A percentile compares a stretch with the other conserved stretches of the same genome.
Evolutionary conservation across 2,329 filamentous ascomycete species (phyloP).

Genomic region (Paraphaeosphaeria minitans): DNA sequence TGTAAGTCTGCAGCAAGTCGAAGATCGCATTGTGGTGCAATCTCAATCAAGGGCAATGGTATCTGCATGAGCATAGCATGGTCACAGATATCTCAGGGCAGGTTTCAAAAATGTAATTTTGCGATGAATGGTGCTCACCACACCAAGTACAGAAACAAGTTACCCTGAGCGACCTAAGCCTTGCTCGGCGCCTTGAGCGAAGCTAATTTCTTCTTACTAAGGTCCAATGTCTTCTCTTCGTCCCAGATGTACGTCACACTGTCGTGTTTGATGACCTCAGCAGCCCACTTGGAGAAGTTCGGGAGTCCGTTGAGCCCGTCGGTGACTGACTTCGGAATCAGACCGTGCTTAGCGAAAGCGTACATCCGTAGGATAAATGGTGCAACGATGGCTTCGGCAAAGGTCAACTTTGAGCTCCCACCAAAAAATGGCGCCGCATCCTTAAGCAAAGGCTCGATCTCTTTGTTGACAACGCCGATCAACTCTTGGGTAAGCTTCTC

Average conservation of each 20-base stretch:
- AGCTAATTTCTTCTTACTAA: slow-evolving; percentile 29
- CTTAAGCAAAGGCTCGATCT: slow-evolving; percentile 72
- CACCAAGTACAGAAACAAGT: not conserved
- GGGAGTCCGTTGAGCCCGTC: slow-evolving; percentile 62
- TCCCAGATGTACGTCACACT: slow-evolving; percentile 62
- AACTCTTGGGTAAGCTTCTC: slow-evolving; percentile 58
- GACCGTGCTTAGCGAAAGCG: slow-evolving; percentile 57
- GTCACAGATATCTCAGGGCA: not conserved
- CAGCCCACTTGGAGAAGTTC: slow-evolving; percentile 70
- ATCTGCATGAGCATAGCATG: slow-evolving; percentile 7
- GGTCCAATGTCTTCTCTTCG: slow-evolving; percentile 30
- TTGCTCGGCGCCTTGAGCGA: slow-evolving; percentile 34
- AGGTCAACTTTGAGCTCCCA: slow-evolving; percentile 61
- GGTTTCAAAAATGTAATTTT: not conserved
- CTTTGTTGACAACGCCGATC: slow-evolving; percentile 65
- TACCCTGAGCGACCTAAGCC: not conserved
- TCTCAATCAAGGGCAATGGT: not conserved
- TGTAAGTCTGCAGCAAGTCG: not conserved
- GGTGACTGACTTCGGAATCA: slow-evolving; percentile 59
- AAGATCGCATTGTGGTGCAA: not conserved
- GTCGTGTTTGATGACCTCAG: slow-evolving; percentile 63
- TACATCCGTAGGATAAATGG: slow-evolving; percentile 70
- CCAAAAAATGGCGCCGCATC: slow-evolving; percentile 54
- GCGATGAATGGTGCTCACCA: not conserved
- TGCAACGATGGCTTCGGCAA: slow-evolving; percentile 73